Conservation (phyloP, 176 grass and related monocot species). For the Zizania latifolia region DNA sequence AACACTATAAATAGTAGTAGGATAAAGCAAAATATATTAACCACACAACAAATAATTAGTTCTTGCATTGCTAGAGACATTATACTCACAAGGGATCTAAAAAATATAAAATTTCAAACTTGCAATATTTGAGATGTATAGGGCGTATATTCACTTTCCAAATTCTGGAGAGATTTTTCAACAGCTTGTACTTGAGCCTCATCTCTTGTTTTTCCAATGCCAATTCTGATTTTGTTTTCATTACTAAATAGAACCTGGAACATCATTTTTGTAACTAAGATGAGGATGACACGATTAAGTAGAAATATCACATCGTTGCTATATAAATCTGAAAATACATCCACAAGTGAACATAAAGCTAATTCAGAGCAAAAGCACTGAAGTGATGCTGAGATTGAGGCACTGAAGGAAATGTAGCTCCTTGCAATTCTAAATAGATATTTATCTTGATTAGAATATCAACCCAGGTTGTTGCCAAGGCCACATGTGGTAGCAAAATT, state of each 20-base stretch:
- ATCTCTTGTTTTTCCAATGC: conserved; percentile 81
- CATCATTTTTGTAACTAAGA: conserved; percentile 13
- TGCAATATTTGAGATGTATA: too few relatives aligned
- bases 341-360: not conserved
- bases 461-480: not conserved
- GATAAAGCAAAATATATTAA: too few relatives aligned
- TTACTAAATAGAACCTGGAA: conserved; percentile 84
- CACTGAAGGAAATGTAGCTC: too few relatives aligned
- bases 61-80: too few relatives aligned
- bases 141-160: conserved; percentile 81
- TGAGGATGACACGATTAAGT: too few relatives aligned
- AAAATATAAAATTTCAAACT: too few relatives aligned
- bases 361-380: not conserved
- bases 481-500: not conserved
- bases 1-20: too few relatives aligned
- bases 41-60: too few relatives aligned
- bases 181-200: conserved; percentile 87
- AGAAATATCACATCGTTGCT: too few relatives aligned
- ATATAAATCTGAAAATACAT: conserved; percentile 9
- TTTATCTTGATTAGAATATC: not conserved
- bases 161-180: conserved; percentile 74
- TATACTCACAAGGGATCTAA: too few relatives aligned
- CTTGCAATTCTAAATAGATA: too few relatives aligned
- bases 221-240: conserved; percentile 86
- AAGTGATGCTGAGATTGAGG: too few relatives aligned